These are phyloP conservation scores for Ilex aquifolium DNA, from an alignment of 257 asterid species.

Conservation along the genomic window DNA sequence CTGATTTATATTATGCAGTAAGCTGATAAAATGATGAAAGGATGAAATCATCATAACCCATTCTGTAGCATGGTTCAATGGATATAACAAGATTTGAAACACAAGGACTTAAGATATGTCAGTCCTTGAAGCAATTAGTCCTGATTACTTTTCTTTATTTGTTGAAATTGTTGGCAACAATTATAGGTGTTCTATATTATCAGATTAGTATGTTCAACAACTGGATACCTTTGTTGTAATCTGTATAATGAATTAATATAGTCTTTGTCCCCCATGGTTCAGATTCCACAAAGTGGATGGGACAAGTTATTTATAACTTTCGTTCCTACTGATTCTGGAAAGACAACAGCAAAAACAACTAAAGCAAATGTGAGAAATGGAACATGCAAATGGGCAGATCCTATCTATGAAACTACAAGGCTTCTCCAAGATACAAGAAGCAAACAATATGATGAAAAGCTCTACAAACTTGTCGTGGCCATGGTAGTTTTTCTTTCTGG, in stretches of 20 bases:
- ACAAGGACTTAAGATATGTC: too few relatives aligned
- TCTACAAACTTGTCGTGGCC: constrained; percentile 84
- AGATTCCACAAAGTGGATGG: constrained; percentile 97
- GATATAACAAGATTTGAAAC: background rate
- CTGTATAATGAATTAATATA: constrained; percentile 4
- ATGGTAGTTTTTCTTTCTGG: constrained; percentile 49
- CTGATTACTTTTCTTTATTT: background rate
- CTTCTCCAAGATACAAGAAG: constrained; percentile 84
- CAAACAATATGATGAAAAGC: constrained; percentile 88
- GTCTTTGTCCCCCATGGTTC: constrained; percentile 24
- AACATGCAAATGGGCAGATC: constrained; percentile 97
- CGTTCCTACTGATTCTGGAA: constrained; percentile 76
- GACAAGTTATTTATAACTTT: constrained; percentile 87
- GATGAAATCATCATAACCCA: background rate
- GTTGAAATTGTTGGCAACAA: background rate
- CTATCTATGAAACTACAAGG: constrained; percentile 94
- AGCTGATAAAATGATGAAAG: background rate
- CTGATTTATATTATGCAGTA: background rate
- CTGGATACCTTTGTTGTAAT: background rate
- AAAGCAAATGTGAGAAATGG: constrained; percentile 94
- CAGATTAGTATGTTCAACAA: background rate
- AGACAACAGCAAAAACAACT: constrained; percentile 81
- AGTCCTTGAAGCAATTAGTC: too few relatives aligned
- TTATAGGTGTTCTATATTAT: too few relatives aligned
- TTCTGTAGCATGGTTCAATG: background rate